These are phyloP conservation scores for Trichoderma atroviride DNA, from an alignment of 2,329 filamentous ascomycete species.

Conservation along the genomic window DNA sequence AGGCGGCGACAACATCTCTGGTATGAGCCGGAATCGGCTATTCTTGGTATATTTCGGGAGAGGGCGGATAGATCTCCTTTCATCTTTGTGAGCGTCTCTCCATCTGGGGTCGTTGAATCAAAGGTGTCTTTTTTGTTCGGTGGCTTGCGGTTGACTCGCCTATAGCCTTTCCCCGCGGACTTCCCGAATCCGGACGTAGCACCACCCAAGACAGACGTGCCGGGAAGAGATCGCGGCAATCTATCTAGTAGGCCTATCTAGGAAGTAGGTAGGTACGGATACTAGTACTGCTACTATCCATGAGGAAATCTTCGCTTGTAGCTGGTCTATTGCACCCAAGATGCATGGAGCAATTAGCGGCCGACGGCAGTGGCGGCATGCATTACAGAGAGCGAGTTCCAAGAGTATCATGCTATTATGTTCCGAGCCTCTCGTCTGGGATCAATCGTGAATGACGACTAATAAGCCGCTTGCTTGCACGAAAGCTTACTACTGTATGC, in stretches of 20 bases:
- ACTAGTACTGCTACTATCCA: not conserved
- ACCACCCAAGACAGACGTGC: not conserved
- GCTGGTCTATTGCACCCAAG: not conserved
- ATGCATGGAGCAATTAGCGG: not conserved
- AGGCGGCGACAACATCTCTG: not conserved
- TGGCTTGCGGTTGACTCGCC: not conserved
- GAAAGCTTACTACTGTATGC: not conserved
- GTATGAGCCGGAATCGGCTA: slow-evolving; percentile 19
- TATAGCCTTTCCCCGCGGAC: slow-evolving; percentile 5
- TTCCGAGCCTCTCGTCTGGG: not conserved
- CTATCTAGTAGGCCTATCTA: no score
- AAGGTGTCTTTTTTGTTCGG: not conserved
- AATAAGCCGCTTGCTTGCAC: not conserved
- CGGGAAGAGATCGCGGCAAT: not conserved
- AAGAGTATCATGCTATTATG: not conserved
- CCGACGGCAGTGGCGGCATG: not conserved
- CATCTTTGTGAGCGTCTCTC: not conserved
- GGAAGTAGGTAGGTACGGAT: not conserved
- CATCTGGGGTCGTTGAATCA: not conserved
- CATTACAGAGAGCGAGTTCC: not conserved
- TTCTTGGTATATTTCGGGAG: not conserved
- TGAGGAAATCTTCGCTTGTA: not conserved
- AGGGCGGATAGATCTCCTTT: slow-evolving; percentile 1
- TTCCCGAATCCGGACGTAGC: slow-evolving; percentile 6
- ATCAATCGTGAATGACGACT: not conserved